Evolutionary conservation across 331 rosid species (phyloP).

Genomic region (Pyracantha coccinea): DNA sequence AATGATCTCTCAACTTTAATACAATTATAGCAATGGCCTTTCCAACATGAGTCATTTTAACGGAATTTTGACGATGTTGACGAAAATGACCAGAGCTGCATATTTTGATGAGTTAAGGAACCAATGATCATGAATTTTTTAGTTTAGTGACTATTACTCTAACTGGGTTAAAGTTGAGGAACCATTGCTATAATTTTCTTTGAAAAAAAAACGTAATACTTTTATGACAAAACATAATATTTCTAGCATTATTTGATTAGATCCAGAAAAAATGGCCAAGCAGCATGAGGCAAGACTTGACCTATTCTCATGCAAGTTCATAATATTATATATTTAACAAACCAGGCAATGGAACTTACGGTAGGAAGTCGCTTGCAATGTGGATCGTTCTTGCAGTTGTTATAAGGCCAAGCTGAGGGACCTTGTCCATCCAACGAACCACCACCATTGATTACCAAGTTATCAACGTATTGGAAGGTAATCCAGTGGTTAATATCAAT

Average conservation of each 20-base stretch:
- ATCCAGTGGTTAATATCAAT: constrained; percentile 23
- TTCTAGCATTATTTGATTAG: neutral
- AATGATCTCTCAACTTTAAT: no score
- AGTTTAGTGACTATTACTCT: fast-evolving
- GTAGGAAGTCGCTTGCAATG: constrained; percentile 22
- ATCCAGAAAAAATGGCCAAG: no score
- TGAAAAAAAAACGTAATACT: no score
- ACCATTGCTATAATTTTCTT: no score
- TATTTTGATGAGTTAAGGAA: no score
- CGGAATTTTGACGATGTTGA: no score
- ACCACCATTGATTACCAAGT: constrained; percentile 24
- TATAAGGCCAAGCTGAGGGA: constrained; percentile 24
- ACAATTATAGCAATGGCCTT: no score
- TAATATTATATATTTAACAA: neutral
- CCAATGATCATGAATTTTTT: no score
- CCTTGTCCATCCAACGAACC: constrained; percentile 47
- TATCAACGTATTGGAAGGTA: constrained; percentile 13
- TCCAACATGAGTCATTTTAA: no score
- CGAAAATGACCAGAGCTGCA: no score
- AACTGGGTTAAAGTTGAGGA: fast-evolving
- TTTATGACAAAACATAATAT: neutral
- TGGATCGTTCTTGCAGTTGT: neutral
- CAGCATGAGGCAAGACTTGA: no score
- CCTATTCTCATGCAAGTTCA: neutral
- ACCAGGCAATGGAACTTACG: constrained; percentile 9